phyloP scores from a whole-genome alignment of 306 rosid genomes.

The Inga oerstediana region DNA sequence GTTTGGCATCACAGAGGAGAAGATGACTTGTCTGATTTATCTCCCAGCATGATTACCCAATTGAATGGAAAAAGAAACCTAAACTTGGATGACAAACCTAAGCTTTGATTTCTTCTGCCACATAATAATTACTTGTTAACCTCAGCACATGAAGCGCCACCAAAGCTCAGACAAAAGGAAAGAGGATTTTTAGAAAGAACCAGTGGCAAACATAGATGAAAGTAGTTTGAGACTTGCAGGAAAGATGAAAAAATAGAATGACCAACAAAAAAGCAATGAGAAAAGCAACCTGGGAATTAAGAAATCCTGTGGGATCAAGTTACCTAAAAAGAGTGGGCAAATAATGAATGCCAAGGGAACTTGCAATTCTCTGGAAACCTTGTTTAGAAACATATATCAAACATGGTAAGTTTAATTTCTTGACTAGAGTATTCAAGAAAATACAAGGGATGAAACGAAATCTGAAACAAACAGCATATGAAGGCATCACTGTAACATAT shows the following conservation, averaged over 20 bases:
- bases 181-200: background rate
- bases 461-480: background rate
- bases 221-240: background rate
- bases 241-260: background rate
- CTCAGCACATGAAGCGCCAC: background rate
- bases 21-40: background rate
- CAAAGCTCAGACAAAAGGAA: background rate
- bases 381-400: background rate
- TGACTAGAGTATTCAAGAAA: background rate
- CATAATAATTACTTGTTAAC: background rate
- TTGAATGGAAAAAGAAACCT: background rate
- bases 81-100: background rate
- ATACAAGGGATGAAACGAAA: background rate
- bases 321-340: background rate
- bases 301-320: background rate
- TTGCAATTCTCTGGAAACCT: background rate
- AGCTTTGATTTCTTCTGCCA: background rate
- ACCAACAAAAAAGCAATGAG: background rate
- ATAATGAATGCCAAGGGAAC: background rate
- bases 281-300: background rate
- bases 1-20: background rate
- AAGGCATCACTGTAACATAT: background rate
- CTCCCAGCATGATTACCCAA: background rate
- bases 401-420: background rate
- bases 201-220: background rate